A percentile compares a stretch with the other conserved stretches of the same genome.
Conservation (phyloP, 2,329 filamentous ascomycete species). For the Immersiporthe knoxdaviesiana region DNA sequence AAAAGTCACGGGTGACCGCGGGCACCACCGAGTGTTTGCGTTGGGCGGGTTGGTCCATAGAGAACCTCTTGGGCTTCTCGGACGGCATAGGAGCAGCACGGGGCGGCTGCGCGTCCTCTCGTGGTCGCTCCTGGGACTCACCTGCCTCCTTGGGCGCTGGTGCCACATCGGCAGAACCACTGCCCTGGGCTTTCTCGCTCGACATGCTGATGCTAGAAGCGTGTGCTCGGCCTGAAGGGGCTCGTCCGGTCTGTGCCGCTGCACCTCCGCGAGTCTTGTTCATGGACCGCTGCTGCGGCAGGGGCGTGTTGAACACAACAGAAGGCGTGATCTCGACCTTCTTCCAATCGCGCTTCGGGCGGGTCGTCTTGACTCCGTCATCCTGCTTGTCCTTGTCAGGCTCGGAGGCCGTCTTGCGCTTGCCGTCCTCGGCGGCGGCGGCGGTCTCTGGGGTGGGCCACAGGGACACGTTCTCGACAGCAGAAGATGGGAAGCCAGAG, state of each 20-base stretch:
- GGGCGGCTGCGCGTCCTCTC: slow-evolving; percentile 18
- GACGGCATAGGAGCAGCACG: slow-evolving; percentile 21
- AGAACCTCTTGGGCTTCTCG: slow-evolving; percentile 28
- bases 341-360: slow-evolving; percentile 82
- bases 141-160: slow-evolving; percentile 8
- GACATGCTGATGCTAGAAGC: slow-evolving; percentile 23
- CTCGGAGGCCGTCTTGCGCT: slow-evolving; percentile 72
- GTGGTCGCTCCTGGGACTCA: slow-evolving; percentile 22
- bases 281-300: slow-evolving; percentile 57
- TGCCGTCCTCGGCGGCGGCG: slow-evolving; percentile 69
- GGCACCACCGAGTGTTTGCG: slow-evolving; percentile 22
- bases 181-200: slow-evolving; percentile 35
- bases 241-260: slow-evolving; percentile 43
- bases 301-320: slow-evolving; percentile 83
- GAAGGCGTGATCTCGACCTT: slow-evolving; percentile 71
- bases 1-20: slow-evolving; percentile 22
- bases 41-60: slow-evolving; percentile 13
- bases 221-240: slow-evolving; percentile 36
- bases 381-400: slow-evolving; percentile 65
- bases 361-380: slow-evolving; percentile 52
- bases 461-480: slow-evolving; percentile 74
- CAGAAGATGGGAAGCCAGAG: slow-evolving; percentile 50
- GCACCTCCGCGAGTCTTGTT: slow-evolving; percentile 54
- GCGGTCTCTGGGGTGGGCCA: slow-evolving; percentile 92
- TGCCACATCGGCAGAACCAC: slow-evolving; percentile 13